Evolutionary conservation across 768 basidiomycete genomes (phyloP).

Genomic region (Auriscalpium orientale): DNA sequence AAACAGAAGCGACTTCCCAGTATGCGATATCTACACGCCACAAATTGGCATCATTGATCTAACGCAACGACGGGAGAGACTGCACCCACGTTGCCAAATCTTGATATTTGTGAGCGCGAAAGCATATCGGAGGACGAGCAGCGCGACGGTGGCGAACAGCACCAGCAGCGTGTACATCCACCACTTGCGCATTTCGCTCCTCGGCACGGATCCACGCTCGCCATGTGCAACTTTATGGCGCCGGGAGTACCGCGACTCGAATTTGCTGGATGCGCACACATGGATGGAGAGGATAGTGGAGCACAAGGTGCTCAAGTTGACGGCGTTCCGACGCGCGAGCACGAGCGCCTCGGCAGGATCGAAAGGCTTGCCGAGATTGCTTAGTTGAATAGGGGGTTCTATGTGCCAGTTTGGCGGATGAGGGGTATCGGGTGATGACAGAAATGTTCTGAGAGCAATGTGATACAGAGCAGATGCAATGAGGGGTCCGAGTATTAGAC

Average conservation of each 20-base stretch:
- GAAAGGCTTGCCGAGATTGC: conserved; percentile 31
- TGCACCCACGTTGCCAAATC: conserved; percentile 60
- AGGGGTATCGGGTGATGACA: conserved; percentile 19
- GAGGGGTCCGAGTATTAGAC: conserved; percentile 76
- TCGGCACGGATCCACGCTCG: conserved; percentile 69
- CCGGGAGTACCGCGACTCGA: conserved; percentile 46
- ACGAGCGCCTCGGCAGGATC: conserved; percentile 48
- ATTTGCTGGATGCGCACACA: conserved; percentile 69
- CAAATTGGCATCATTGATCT: background rate
- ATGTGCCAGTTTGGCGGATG: conserved; percentile 69
- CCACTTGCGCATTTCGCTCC: conserved; percentile 56
- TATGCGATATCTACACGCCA: conserved; percentile 56
- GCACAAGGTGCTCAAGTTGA: conserved; percentile 75
- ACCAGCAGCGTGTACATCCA: conserved; percentile 63
- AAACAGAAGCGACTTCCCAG: conserved; percentile 64
- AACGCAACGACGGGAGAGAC: background rate
- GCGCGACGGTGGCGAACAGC: conserved; percentile 40
- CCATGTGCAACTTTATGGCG: conserved; percentile 45
- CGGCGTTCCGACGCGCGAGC: conserved; percentile 64
- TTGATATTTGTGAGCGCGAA: conserved; percentile 36
- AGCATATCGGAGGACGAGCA: conserved; percentile 41
- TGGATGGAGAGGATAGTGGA: conserved; percentile 75
- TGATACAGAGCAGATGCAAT: conserved; percentile 64
- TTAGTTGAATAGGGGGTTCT: conserved; percentile 58
- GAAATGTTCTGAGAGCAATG: conserved; percentile 34